Base-by-base conservation (phyloP, 2,329 filamentous ascomycete genomes). In the Hymenoscyphus fructigenus region DNA sequence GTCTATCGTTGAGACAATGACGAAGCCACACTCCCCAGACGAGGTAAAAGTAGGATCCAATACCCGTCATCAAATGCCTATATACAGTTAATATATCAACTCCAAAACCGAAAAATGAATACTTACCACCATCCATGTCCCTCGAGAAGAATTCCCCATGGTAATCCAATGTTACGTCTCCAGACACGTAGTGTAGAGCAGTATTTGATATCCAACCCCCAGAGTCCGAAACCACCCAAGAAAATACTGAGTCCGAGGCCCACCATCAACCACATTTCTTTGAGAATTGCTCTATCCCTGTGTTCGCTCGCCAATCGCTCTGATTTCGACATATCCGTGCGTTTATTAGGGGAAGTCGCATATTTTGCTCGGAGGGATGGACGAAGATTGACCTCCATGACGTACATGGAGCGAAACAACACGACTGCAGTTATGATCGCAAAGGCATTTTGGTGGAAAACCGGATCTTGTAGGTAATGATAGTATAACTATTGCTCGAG, bases 391-490 rank as follows among this genome's bases (percentile, higher is more conserved):
- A 83, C 77, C 71, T 91, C 89, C 89, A 91, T 91, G 15, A 89
- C 83, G 70, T 85, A 89, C 80, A 90, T 86, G 68, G 69, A 72
- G 41, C 74, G 71, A 50, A 88, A 77, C 34, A 92, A 77, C 7
- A 91, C 85, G 59, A 88, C 78, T 12, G 82, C 82, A 0, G 89
- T 91, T 41, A 91, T 63, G 41, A 75, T 57, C 0, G 87, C 88
- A 69, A 90, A 91, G n/a, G 85, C 85, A 71, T 84, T 89, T 72
- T 91, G 89, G 76, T 92, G 89, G 76, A 91, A 92, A 0, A 82
- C 79, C 0, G 89, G 89, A 67, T 91, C 87, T 76, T 91, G 87
- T 1, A 91, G 80, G 71, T 91, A 90, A 75, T 91, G 89, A 75
- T 92, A 92, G 73, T 91, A 91, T 10, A 85, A 76, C 17, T 68